phyloP scores from a whole-genome alignment of 1,284 basidiomycete genomes.

The Austroboletus novae-zelandiae region DNA sequence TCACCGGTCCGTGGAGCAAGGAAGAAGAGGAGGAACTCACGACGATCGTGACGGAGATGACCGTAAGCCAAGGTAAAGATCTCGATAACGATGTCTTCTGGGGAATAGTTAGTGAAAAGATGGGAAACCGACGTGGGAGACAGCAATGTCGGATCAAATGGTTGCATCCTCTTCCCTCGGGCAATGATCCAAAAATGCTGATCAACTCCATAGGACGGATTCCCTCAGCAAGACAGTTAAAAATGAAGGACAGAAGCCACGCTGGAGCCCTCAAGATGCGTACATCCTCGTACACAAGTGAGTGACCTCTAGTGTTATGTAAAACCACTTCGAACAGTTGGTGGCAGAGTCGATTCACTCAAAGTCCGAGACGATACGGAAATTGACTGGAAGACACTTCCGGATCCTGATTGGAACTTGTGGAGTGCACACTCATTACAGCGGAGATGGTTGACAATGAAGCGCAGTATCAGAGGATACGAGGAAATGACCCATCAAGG shows the following conservation, averaged over 20 bases:
- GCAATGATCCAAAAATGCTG: neutral
- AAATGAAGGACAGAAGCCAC: slow-evolving; percentile 60
- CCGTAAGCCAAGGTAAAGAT: slow-evolving; percentile 62
- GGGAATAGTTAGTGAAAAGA: slow-evolving; percentile 69
- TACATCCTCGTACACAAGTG: slow-evolving; percentile 81
- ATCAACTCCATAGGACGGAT: slow-evolving; percentile 57
- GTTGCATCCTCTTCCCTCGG: slow-evolving; percentile 34
- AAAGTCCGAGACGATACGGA: slow-evolving; percentile 78
- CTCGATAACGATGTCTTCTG: slow-evolving; percentile 79
- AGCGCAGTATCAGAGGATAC: slow-evolving; percentile 66
- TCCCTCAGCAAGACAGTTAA: slow-evolving; percentile 68
- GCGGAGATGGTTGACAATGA: slow-evolving; percentile 75
- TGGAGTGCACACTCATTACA: slow-evolving; percentile 78
- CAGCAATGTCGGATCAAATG: slow-evolving; percentile 87
- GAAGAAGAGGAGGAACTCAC: slow-evolving; percentile 73
- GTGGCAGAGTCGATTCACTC: slow-evolving; percentile 62
- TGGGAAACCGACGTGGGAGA: slow-evolving; percentile 70
- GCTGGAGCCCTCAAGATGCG: slow-evolving; percentile 74
- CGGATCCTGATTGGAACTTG: slow-evolving; percentile 74
- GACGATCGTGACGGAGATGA: slow-evolving; percentile 70
- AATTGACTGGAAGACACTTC: slow-evolving; percentile 76
- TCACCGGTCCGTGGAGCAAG: slow-evolving; percentile 64
- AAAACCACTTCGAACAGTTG: slow-evolving; percentile 1
- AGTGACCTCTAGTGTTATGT: slow-evolving; percentile 23
- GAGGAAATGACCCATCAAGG: slow-evolving; percentile 78